Conservation (phyloP, 371 early-diverging fungal species). For the Paramicrosporidium saccamoebae region DNA sequence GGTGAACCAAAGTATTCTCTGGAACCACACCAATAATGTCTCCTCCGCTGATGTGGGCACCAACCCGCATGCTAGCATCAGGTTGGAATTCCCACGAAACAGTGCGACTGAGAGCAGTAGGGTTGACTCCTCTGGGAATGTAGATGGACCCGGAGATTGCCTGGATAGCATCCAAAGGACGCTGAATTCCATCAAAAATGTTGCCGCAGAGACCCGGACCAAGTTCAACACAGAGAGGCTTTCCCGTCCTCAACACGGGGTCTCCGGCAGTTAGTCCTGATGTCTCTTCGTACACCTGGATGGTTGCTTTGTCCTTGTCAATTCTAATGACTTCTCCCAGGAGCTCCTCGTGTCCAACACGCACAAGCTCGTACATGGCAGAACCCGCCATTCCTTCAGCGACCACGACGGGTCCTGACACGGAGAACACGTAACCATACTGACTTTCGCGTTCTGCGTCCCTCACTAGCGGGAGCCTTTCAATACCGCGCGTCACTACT, state of each 20-base stretch:
- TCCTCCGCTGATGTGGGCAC: conserved; percentile 89
- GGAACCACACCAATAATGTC: conserved; percentile 85
- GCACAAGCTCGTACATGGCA: conserved; percentile 98
- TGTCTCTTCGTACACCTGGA: conserved; percentile 99
- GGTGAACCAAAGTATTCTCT: conserved; percentile 81
- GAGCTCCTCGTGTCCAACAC: conserved; percentile 89
- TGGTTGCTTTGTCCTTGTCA: conserved; percentile 91
- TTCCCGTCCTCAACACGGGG: conserved; percentile 85
- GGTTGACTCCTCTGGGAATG: conserved; percentile 94
- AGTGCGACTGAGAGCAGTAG: conserved; percentile 75
- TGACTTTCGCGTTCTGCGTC: conserved; percentile 58
- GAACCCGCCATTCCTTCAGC: conserved; percentile 96
- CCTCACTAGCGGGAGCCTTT: conserved; percentile 42
- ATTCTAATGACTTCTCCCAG: conserved; percentile 99
- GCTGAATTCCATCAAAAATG: conserved; percentile 99
- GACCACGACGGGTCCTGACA: conserved; percentile 97
- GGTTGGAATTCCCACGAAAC: conserved; percentile 89
- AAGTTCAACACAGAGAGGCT: conserved; percentile 94
- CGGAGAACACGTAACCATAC: conserved; percentile 79
- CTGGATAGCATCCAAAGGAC: conserved; percentile 91
- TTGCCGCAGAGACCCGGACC: conserved; percentile 96
- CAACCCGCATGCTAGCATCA: conserved; percentile 15
- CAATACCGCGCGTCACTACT: too few relatives aligned
- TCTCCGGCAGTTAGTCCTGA: conserved; percentile 95
- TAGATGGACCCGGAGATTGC: conserved; percentile 78